Percentiles rank a stretch among this genome's conserved stretches.
Evolutionary conservation across 2,329 filamentous ascomycete species (phyloP).

Genomic region (Penicillium sp.): DNA sequence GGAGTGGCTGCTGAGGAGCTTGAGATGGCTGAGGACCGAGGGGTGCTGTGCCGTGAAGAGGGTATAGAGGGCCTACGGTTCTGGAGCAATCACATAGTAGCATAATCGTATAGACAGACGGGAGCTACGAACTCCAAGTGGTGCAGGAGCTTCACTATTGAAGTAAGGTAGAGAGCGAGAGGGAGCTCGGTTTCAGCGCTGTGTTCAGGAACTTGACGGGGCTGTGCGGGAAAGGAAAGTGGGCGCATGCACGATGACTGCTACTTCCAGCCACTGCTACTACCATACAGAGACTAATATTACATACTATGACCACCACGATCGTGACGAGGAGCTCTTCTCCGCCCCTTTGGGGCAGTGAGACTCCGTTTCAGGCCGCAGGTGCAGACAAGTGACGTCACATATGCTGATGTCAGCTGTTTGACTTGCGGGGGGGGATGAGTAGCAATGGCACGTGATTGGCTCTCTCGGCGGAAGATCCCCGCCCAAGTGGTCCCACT

Average conservation of each 20-base stretch:
- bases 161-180: not conserved
- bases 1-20: slow-evolving; percentile 94
- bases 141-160: not conserved
- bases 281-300: not conserved
- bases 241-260: slow-evolving; percentile 5
- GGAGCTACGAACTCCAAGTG: not conserved
- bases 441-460: slow-evolving; percentile 8
- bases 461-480: slow-evolving; percentile 9
- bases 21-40: slow-evolving; percentile 93
- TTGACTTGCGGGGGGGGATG: slow-evolving; percentile 9
- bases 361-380: not conserved
- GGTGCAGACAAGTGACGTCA: slow-evolving; percentile 15
- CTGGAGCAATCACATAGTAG: slow-evolving; percentile 73
- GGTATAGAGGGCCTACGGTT: slow-evolving; percentile 88
- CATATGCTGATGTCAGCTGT: slow-evolving; percentile 7
- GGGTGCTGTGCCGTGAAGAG: slow-evolving; percentile 85
- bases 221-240: not conserved
- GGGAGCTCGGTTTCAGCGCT: no score
- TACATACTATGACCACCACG: no score
- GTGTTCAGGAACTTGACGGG: not conserved
- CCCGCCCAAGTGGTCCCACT: not conserved
- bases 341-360: not conserved
- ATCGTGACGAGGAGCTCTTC: not conserved
- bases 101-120: not conserved
- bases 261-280: not conserved